Evolutionary conservation across 2,329 filamentous ascomycete species (phyloP).

Genomic region (Microcyclospora pomicola): DNA sequence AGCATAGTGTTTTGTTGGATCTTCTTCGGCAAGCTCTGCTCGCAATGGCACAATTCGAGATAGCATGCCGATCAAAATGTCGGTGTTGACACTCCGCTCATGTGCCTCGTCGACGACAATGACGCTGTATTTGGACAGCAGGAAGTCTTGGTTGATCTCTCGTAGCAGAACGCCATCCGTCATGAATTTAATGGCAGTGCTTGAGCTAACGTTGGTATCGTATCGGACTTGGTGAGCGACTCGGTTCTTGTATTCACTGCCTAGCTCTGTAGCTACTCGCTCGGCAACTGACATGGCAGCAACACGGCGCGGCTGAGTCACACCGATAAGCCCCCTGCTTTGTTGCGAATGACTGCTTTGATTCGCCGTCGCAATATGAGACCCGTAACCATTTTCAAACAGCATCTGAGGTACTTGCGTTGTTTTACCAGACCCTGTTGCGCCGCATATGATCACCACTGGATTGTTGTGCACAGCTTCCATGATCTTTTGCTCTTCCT

Average conservation of each 20-base stretch:
- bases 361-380: conserved; percentile 40
- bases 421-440: conserved; percentile 93
- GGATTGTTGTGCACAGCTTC: conserved; percentile 89
- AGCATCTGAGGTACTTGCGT: conserved; percentile 95
- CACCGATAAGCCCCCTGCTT: conserved; percentile 63
- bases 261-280: conserved; percentile 75
- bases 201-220: conserved; percentile 63
- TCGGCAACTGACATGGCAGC: conserved; percentile 95
- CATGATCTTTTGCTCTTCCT: conserved; percentile 95
- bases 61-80: conserved; percentile 94
- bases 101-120: conserved; percentile 95
- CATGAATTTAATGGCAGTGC: conserved; percentile 96
- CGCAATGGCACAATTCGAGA: conserved; percentile 81
- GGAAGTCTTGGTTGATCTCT: conserved; percentile 80
- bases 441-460: conserved; percentile 81
- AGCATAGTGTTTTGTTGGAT: conserved; percentile 53
- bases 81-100: conserved; percentile 92
- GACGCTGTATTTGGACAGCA: conserved; percentile 77
- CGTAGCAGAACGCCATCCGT: conserved; percentile 91
- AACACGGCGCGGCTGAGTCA: conserved; percentile 89
- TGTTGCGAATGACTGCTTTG: background rate
- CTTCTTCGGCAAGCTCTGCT: conserved; percentile 57
- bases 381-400: conserved; percentile 84
- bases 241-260: conserved; percentile 50
- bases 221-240: conserved; percentile 92